A percentile compares a stretch with the other conserved stretches of the same genome.
These are phyloP conservation scores for Podila epicladia DNA, from an alignment of 192 early-diverging fungal genomes.

Conservation along the genomic window DNA sequence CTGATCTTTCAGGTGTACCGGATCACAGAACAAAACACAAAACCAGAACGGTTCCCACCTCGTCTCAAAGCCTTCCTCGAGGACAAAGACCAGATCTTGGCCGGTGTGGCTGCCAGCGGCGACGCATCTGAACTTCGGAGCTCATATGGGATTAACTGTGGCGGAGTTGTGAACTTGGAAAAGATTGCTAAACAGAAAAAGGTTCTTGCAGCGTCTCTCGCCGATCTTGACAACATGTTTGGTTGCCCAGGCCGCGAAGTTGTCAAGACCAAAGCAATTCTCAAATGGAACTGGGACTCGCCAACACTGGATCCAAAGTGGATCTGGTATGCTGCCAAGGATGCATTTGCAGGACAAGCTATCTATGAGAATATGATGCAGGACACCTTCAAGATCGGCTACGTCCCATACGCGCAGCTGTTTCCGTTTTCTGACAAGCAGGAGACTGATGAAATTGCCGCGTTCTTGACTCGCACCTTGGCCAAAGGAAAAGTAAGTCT, in stretches of 20 bases:
- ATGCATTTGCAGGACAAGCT: constrained; percentile 38
- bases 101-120: constrained; percentile 33
- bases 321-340: constrained; percentile 23
- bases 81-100: constrained; percentile 31
- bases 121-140: constrained; percentile 29
- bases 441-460: constrained; percentile 15
- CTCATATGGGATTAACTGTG: constrained; percentile 23
- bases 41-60: constrained; percentile 34
- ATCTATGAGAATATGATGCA: constrained; percentile 27
- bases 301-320: constrained; percentile 2
- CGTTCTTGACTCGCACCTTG: neutral
- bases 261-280: constrained; percentile 42
- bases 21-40: constrained; percentile 10
- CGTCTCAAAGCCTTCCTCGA: constrained; percentile 41
- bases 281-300: constrained; percentile 53
- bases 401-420: constrained; percentile 6
- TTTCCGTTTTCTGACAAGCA: constrained; percentile 17
- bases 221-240: constrained; percentile 49
- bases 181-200: constrained; percentile 27
- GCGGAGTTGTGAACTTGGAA: constrained; percentile 46
- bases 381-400: constrained; percentile 9
- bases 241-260: constrained; percentile 49
- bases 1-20: constrained; percentile 54
- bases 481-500: constrained; percentile 9
- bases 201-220: constrained; percentile 27